A percentile compares a stretch with the other conserved stretches of the same genome.
Evolutionary conservation across 108 stramenopile genomes (phyloP).

Genomic region (Epithemia pelagica): DNA sequence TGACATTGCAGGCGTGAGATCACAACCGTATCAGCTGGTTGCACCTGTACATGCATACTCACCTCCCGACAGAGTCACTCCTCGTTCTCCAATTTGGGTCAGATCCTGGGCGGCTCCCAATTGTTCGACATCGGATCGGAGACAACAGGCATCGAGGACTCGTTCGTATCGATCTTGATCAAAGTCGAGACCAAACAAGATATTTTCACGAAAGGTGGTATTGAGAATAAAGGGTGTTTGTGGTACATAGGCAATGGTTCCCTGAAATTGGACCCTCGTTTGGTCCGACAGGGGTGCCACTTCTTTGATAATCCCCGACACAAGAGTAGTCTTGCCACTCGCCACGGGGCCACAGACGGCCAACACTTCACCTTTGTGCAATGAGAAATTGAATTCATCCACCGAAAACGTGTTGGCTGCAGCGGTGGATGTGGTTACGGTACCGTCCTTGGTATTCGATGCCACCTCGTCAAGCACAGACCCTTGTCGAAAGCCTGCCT

Average conservation of each 20-base stretch:
- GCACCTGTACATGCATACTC: not conserved
- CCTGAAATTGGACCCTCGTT: conserved; percentile 23
- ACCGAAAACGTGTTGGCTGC: conserved; percentile 33
- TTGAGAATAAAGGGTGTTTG: conserved; percentile 95
- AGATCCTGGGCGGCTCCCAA: conserved; percentile 49
- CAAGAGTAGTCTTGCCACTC: conserved; percentile 73
- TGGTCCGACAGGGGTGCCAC: conserved; percentile 29
- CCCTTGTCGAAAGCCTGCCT: not conserved
- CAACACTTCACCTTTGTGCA: conserved; percentile 48
- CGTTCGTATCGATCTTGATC: conserved; percentile 72
- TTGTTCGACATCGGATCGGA: conserved; percentile 63
- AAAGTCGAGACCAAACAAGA: conserved; percentile 81
- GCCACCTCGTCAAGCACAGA: conserved; percentile 9
- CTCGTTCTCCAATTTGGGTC: conserved; percentile 90
- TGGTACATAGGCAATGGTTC: conserved; percentile 78
- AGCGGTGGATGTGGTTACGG: not conserved
- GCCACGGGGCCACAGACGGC: conserved; percentile 79
- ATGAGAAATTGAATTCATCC: conserved; percentile 31
- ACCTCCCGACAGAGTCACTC: conserved; percentile 86
- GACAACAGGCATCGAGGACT: conserved; percentile 77
- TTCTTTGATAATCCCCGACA: conserved; percentile 78
- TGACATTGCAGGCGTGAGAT: not conserved
- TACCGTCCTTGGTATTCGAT: conserved; percentile 4
- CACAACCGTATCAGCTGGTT: not conserved
- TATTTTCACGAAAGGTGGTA: conserved; percentile 88